Percentiles rank a stretch among this genome's conserved stretches.
Conservation (phyloP, 805 yeast genomes). For the Candida sphagnicola region DNA sequence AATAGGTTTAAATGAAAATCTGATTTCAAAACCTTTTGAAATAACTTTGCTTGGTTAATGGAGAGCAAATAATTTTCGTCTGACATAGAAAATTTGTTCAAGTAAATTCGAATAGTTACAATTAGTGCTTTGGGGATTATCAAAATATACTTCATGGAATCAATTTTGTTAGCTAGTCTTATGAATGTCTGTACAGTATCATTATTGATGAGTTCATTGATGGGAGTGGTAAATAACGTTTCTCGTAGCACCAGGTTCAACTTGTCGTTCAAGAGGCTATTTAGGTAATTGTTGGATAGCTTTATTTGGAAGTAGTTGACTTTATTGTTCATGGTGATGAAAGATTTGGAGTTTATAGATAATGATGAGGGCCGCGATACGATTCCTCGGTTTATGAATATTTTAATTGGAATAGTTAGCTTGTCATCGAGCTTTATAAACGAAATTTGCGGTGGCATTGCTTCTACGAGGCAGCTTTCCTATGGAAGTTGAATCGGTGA, state of each 20-base stretch:
- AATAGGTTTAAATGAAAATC: slow-evolving; percentile 1
- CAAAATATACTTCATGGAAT: slow-evolving; percentile 4
- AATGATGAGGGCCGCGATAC: slow-evolving; percentile 1
- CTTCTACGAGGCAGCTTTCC: neutral
- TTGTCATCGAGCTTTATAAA: slow-evolving; percentile 7
- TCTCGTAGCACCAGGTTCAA: neutral
- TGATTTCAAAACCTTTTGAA: neutral
- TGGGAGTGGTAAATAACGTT: neutral
- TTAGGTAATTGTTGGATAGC: slow-evolving; percentile 9
- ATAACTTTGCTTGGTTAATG: neutral
- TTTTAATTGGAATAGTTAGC: slow-evolving; percentile 8
- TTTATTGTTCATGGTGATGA: slow-evolving; percentile 9
- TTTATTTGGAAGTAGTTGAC: slow-evolving; percentile 7
- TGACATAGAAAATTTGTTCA: neutral
- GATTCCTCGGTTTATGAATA: slow-evolving; percentile 7
- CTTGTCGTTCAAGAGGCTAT: neutral
- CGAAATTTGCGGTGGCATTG: slow-evolving; percentile 13
- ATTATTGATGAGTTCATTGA: neutral
- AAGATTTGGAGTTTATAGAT: slow-evolving; percentile 10
- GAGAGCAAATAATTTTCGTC: neutral
- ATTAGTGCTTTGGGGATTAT: neutral
- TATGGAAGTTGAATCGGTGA: neutral
- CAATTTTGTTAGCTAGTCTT: neutral
- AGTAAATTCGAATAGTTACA: slow-evolving; percentile 1
- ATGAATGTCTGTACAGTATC: neutral